Base-by-base conservation (phyloP, 495 filamentous ascomycete genomes). In the Stereocaulon alpinum region DNA sequence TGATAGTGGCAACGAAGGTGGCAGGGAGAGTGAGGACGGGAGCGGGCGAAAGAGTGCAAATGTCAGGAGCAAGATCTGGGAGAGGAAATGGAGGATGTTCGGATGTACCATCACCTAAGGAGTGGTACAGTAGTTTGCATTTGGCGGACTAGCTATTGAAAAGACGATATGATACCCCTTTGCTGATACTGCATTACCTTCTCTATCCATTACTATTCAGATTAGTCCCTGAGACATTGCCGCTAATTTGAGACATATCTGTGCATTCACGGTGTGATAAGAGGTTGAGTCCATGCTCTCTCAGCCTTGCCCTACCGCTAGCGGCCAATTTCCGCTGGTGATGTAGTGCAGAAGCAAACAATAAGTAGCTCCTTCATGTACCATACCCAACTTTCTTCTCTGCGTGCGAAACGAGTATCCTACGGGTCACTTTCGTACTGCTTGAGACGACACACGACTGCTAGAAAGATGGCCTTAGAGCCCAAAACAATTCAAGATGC, bases 81-180 rank as follows among this genome's bases (percentile, higher is more conserved):
- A 80, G 63, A 74, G 74, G 60, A 69, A 72, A 40, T 80, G 78
- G 60, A 72, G 67, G 32, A 64, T 83, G 59, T 80, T 76, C 61
- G 72, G 70, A 18, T 42, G 42, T 47, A 53, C 56, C 2, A 61
- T 63, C n/a, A 40, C 55, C 22, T 61, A 44, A 43, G 5, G 30
- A 9, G n/a, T 20, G 12, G 22, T n/a, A 34, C 2, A 37, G 34
- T 9, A 9, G 40, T 40, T 32, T 47, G 49, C 15, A 17, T 45
- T 30, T 52, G 17, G 12, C 2, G 7, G 49, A 14, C 7, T 11
- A 6, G 7, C 49, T 52, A 34, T 20, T 37, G 17, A 12, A 52
- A 12, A 52, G 17, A 32, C 11, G 17, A 37, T 37, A 37, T 24
- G 24, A 24, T 37, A 37, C 34, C 34, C 34, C 34, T 37, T 37